Evolutionary conservation across 805 yeast species (phyloP).

Genomic region (Pichia heedii): DNA sequence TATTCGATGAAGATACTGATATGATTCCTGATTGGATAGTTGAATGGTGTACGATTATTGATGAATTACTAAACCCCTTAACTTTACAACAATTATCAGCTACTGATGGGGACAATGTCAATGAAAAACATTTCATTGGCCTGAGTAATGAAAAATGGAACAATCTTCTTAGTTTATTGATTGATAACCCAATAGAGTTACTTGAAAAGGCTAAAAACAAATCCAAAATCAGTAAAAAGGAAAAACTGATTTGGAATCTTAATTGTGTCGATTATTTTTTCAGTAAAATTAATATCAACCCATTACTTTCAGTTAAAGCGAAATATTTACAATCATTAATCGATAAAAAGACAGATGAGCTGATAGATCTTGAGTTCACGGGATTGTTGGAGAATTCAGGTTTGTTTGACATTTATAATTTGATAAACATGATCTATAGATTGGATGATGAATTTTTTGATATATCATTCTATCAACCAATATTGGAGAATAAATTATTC

Average conservation of each 20-base stretch:
- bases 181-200: constrained; percentile 39
- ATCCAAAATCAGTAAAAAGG: constrained; percentile 21
- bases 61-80: constrained; percentile 41
- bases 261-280: constrained; percentile 55
- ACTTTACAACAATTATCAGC: constrained; percentile 7
- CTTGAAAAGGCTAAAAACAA: constrained; percentile 18
- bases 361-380: constrained; percentile 36
- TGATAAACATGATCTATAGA: constrained; percentile 66
- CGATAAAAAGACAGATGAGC: constrained; percentile 24
- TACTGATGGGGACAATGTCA: constrained; percentile 19
- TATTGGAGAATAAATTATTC: constrained; percentile 52
- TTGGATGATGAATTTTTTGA: constrained; percentile 50
- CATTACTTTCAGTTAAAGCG: constrained; percentile 27
- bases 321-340: constrained; percentile 3
- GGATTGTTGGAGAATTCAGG: constrained; percentile 43
- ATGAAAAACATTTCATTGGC: constrained; percentile 23
- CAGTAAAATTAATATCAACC: constrained; percentile 42
- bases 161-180: constrained; percentile 32
- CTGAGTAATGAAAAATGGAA: constrained; percentile 29
- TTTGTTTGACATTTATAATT: constrained; percentile 49
- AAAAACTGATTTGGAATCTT: constrained; percentile 35
- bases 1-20: constrained; percentile 40
- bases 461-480: constrained; percentile 55
- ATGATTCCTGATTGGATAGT: constrained; percentile 80
- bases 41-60: constrained; percentile 52